phyloP scores from a whole-genome alignment of 805 yeast species.

The Komagataella mondaviorum region DNA sequence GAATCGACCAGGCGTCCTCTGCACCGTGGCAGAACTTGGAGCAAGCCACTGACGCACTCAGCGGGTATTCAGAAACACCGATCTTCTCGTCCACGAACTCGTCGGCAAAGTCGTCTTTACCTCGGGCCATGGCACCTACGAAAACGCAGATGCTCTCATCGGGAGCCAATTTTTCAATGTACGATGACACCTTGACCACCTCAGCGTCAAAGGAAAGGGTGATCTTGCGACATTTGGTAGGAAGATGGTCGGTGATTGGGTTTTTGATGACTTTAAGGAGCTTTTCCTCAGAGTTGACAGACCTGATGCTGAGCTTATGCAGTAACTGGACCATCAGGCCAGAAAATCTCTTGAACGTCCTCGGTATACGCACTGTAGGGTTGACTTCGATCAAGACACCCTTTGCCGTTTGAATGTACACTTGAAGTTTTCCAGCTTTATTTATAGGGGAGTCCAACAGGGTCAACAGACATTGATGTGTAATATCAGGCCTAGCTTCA shows the following conservation, averaged over 20 bases:
- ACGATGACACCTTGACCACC: constrained; percentile 79
- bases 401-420: constrained; percentile 88
- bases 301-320: constrained; percentile 84
- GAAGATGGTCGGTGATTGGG: constrained; percentile 94
- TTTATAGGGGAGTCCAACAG: constrained; percentile 94
- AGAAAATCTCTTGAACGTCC: constrained; percentile 95
- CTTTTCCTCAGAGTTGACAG: constrained; percentile 92
- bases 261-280: constrained; percentile 88
- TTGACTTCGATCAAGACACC: constrained; percentile 93
- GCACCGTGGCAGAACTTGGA: constrained; percentile 97
- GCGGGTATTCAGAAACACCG: constrained; percentile 89
- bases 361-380: constrained; percentile 93
- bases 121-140: constrained; percentile 99
- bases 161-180: constrained; percentile 62
- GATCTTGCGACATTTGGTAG: constrained; percentile 88
- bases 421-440: constrained; percentile 94
- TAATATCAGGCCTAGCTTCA: constrained; percentile 98
- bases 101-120: constrained; percentile 94
- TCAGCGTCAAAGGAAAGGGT: constrained; percentile 90
- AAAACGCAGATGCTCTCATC: constrained; percentile 95
- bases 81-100: constrained; percentile 94
- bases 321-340: constrained; percentile 96
- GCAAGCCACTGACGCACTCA: constrained; percentile 96
- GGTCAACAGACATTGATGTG: constrained; percentile 93
- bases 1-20: constrained; percentile 94